These are phyloP conservation scores for Aspergillus ustus DNA, from an alignment of 2,329 filamentous ascomycete genomes.

Conservation along the genomic window DNA sequence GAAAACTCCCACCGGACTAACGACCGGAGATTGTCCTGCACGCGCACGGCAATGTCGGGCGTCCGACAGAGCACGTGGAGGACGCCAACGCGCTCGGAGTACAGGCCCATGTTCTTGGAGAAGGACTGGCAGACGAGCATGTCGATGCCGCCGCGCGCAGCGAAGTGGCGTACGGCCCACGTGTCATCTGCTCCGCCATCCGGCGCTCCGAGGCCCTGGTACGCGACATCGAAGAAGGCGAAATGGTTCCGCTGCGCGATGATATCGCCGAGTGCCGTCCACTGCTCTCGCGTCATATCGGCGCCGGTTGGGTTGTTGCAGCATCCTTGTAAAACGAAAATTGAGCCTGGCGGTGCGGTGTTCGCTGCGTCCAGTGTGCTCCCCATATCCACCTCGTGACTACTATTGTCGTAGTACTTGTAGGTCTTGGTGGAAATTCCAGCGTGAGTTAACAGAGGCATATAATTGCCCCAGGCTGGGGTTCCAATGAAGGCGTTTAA, in stretches of 20 bases:
- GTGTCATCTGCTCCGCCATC: conserved; percentile 79
- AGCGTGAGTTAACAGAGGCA: conserved; percentile 75
- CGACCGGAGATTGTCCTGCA: conserved; percentile 9
- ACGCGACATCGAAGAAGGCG: conserved; percentile 91
- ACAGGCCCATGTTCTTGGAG: conserved; percentile 70
- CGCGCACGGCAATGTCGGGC: conserved; percentile 1
- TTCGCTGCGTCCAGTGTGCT: not conserved
- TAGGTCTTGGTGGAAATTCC: conserved; percentile 6
- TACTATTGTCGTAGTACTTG: conserved; percentile 1
- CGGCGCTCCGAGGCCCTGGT: conserved; percentile 86
- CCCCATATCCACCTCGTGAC: not conserved
- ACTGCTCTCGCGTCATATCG: conserved; percentile 82
- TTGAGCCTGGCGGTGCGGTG: conserved; percentile 61
- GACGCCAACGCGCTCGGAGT: conserved; percentile 86
- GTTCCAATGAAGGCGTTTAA: conserved; percentile 75
- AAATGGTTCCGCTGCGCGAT: conserved; percentile 77
- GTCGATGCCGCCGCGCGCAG: conserved; percentile 39
- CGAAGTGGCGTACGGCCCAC: conserved; percentile 81
- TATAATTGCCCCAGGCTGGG: conserved; percentile 94
- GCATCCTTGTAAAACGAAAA: conserved; percentile 87
- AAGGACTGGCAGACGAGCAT: conserved; percentile 56
- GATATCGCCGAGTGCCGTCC: conserved; percentile 76
- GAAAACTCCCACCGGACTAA: conserved; percentile 36
- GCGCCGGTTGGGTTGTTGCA: conserved; percentile 96
- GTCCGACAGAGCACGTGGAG: conserved; percentile 63